phyloP scores from a whole-genome alignment of 2,329 filamentous ascomycete genomes.

The Neonectria punicea region DNA sequence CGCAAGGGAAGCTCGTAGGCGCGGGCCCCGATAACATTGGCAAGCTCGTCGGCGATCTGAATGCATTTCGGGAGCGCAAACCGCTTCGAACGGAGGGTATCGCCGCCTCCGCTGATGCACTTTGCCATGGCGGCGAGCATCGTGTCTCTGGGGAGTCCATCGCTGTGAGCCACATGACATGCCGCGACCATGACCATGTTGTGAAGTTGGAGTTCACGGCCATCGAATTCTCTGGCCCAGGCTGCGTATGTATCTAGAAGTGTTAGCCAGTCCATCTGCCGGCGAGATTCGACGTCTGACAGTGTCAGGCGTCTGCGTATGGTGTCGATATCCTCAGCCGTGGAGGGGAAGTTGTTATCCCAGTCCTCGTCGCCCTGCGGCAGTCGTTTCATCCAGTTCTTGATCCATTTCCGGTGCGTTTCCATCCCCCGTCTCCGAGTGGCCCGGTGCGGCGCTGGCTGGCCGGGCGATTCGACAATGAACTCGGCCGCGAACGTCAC shows the following conservation, averaged over 20 bases:
- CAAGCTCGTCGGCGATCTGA: constrained; percentile 41
- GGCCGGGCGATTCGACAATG: constrained; percentile 40
- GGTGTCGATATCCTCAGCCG: constrained; percentile 33
- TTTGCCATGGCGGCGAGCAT: constrained; percentile 39
- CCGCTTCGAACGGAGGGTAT: constrained; percentile 40
- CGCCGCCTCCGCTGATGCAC: constrained; percentile 40
- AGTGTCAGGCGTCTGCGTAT: constrained; percentile 36
- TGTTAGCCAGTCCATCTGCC: constrained; percentile 38
- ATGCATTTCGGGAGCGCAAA: constrained; percentile 43
- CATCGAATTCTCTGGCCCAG: constrained; percentile 37
- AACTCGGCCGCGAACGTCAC: constrained; percentile 38
- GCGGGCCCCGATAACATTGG: constrained; percentile 35
- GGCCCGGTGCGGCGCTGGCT: constrained; percentile 38
- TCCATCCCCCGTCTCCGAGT: constrained; percentile 39
- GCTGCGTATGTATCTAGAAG: constrained; percentile 39
- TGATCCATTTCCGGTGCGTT: constrained; percentile 41
- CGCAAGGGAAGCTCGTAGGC: constrained; percentile 42
- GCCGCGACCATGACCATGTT: constrained; percentile 42
- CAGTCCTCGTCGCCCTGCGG: constrained; percentile 42
- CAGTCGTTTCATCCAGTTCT: constrained; percentile 41
- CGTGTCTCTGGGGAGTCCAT: constrained; percentile 34
- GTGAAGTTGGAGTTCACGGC: constrained; percentile 39
- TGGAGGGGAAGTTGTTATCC: constrained; percentile 40
- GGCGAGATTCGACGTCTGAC: constrained; percentile 32
- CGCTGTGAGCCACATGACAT: constrained; percentile 39